A percentile compares a stretch with the other conserved stretches of the same genome.
These are phyloP conservation scores for Lactarius sanguifluus DNA, from an alignment of 768 basidiomycete species.

Conservation along the genomic window DNA sequence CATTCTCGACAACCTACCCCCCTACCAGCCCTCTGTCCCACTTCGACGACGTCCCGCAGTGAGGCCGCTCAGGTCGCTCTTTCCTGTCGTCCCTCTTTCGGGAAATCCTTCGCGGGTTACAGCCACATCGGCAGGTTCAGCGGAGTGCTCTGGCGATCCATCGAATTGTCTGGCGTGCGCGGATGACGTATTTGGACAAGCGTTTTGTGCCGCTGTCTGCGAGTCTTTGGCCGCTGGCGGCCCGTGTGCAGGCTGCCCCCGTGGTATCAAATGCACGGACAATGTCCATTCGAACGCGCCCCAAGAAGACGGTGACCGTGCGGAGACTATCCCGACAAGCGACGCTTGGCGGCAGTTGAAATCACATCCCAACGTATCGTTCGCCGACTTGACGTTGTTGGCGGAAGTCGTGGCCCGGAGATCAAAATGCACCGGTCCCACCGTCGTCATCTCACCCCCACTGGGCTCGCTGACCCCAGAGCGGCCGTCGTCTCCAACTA, in stretches of 20 bases:
- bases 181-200: slow-evolving; percentile 83
- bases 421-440: slow-evolving; percentile 73
- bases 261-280: slow-evolving; percentile 35
- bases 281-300: slow-evolving; percentile 28
- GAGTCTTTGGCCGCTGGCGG: slow-evolving; percentile 53
- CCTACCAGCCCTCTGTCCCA: slow-evolving; percentile 80
- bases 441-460: slow-evolving; percentile 57
- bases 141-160: slow-evolving; percentile 79
- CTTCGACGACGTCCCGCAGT: slow-evolving; percentile 56
- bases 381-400: slow-evolving; percentile 77
- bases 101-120: slow-evolving; percentile 32
- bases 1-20: slow-evolving; percentile 73
- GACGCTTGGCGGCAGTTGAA: slow-evolving; percentile 85
- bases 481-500: slow-evolving; percentile 40
- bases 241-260: slow-evolving; percentile 59
- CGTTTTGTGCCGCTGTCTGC: slow-evolving; percentile 78
- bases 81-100: slow-evolving; percentile 46
- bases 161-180: slow-evolving; percentile 83
- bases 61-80: slow-evolving; percentile 49
- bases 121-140: slow-evolving; percentile 34
- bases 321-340: slow-evolving; percentile 71
- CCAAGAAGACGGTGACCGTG: slow-evolving; percentile 28
- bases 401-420: slow-evolving; percentile 88
- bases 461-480: slow-evolving; percentile 52
- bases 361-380: slow-evolving; percentile 84